phyloP scores from a whole-genome alignment of 495 filamentous ascomycete species.

The Penicillium parvum region DNA sequence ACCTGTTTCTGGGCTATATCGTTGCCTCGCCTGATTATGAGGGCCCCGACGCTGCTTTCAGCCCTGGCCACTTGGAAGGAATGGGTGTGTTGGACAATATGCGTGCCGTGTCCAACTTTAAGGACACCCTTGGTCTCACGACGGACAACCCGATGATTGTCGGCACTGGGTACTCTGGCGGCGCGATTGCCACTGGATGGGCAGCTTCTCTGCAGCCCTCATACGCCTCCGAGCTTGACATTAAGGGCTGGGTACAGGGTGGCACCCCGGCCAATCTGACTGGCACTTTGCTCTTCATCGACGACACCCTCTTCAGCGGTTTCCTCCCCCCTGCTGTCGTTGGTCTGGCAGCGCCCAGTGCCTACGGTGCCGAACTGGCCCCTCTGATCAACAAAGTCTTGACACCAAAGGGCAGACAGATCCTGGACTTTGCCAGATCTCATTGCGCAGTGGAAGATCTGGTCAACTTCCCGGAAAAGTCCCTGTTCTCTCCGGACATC shows the following conservation, averaged over 20 bases:
- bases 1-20: slow-evolving; percentile 28
- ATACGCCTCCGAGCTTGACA: slow-evolving; percentile 52
- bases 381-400: slow-evolving; percentile 23
- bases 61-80: slow-evolving; percentile 26
- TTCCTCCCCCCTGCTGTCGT: slow-evolving; percentile 28
- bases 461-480: slow-evolving; percentile 18
- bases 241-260: slow-evolving; percentile 48
- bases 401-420: slow-evolving; percentile 16
- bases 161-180: slow-evolving; percentile 52
- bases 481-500: slow-evolving; percentile 20
- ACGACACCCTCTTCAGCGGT: slow-evolving; percentile 26
- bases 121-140: slow-evolving; percentile 18
- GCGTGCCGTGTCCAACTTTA: slow-evolving; percentile 31
- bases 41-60: slow-evolving; percentile 31
- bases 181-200: slow-evolving; percentile 50
- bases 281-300: slow-evolving; percentile 24
- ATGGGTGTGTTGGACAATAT: slow-evolving; percentile 33
- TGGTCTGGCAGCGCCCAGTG: slow-evolving; percentile 24
- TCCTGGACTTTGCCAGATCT: slow-evolving; percentile 8
- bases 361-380: slow-evolving; percentile 27
- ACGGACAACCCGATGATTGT: slow-evolving; percentile 24
- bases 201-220: slow-evolving; percentile 46
- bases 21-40: slow-evolving; percentile 34
- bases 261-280: slow-evolving; percentile 39
- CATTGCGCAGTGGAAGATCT: slow-evolving; percentile 23